These are phyloP conservation scores for Reticulascus tulasneorum DNA, from an alignment of 2,329 filamentous ascomycete species.

Conservation along the genomic window DNA sequence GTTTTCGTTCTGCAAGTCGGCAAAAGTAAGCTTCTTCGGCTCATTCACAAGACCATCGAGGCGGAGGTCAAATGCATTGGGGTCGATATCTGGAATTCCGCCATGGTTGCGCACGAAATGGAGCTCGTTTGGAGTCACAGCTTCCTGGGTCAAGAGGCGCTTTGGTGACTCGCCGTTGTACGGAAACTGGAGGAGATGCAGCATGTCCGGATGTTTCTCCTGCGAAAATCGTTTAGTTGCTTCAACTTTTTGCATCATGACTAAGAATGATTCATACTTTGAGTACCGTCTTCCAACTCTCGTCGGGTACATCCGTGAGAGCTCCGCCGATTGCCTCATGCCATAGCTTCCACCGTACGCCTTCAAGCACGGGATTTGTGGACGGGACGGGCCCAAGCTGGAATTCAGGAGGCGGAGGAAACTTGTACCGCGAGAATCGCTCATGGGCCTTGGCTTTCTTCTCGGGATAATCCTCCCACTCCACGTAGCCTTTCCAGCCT, in stretches of 20 bases:
- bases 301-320: slow-evolving; percentile 46
- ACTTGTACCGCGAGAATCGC: slow-evolving; percentile 30
- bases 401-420: slow-evolving; percentile 45
- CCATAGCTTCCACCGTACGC: slow-evolving; percentile 55
- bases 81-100: slow-evolving; percentile 63
- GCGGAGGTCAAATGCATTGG: slow-evolving; percentile 46
- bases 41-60: slow-evolving; percentile 59
- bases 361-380: slow-evolving; percentile 54
- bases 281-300: slow-evolving; percentile 53
- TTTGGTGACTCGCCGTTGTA: slow-evolving; percentile 63
- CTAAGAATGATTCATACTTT: too few species aligned
- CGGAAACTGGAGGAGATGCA: slow-evolving; percentile 59
- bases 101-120: slow-evolving; percentile 71
- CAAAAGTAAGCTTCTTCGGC: slow-evolving; percentile 52
- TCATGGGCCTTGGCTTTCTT: slow-evolving; percentile 58
- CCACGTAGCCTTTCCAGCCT: slow-evolving; percentile 47
- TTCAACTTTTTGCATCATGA: too few species aligned
- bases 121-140: slow-evolving; percentile 54
- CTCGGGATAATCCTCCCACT: slow-evolving; percentile 67
- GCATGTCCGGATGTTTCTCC: slow-evolving; percentile 58
- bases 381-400: slow-evolving; percentile 51
- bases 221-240: too few species aligned
- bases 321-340: slow-evolving; percentile 43
- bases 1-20: slow-evolving; percentile 56
- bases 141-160: slow-evolving; percentile 47